A percentile compares a stretch with the other conserved stretches of the same genome.
phyloP scores from a whole-genome alignment of 1,284 basidiomycete species.

The Pseudozyma tsukubaensis region DNA sequence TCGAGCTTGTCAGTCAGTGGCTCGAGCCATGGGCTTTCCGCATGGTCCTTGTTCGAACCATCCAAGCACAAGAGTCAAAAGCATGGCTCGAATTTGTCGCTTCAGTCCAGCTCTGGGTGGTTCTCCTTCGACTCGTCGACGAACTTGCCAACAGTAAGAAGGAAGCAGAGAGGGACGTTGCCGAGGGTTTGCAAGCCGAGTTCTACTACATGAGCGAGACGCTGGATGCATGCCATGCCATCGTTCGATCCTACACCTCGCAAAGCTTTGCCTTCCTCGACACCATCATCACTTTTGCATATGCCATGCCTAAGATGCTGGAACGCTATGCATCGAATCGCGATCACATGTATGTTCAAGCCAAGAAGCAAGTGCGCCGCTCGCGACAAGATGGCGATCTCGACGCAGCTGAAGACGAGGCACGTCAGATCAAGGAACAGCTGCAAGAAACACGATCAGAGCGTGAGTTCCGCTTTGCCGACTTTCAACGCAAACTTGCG shows the following conservation, averaged over 20 bases:
- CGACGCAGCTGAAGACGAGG: constrained; percentile 50
- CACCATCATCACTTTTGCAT: constrained; percentile 59
- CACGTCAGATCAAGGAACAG: constrained; percentile 39
- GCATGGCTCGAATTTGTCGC: constrained; percentile 66
- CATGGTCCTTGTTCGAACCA: constrained; percentile 59
- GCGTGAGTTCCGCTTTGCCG: constrained; percentile 62
- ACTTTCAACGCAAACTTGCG: constrained; percentile 62
- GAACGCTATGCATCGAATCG: constrained; percentile 61
- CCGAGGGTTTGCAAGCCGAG: constrained; percentile 62
- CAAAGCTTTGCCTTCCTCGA: constrained; percentile 66
- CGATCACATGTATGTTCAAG: constrained; percentile 65
- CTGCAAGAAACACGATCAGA: constrained; percentile 52
- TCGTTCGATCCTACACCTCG: constrained; percentile 56
- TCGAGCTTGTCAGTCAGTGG: constrained; percentile 58
- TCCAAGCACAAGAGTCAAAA: constrained; percentile 52
- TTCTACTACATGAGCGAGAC: constrained; percentile 66
- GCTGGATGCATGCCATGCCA: constrained; percentile 57
- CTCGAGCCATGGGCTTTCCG: constrained; percentile 66
- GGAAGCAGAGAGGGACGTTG: constrained; percentile 51
- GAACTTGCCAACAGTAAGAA: constrained; percentile 55
- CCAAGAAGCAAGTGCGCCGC: constrained; percentile 52
- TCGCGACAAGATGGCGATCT: constrained; percentile 43
- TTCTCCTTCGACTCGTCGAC: constrained; percentile 62
- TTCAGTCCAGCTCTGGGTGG: constrained; percentile 63
- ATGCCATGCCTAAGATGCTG: constrained; percentile 64